Evolutionary conservation across 2,329 filamentous ascomycete genomes (phyloP).

Genomic region (Saccharata proteae): DNA sequence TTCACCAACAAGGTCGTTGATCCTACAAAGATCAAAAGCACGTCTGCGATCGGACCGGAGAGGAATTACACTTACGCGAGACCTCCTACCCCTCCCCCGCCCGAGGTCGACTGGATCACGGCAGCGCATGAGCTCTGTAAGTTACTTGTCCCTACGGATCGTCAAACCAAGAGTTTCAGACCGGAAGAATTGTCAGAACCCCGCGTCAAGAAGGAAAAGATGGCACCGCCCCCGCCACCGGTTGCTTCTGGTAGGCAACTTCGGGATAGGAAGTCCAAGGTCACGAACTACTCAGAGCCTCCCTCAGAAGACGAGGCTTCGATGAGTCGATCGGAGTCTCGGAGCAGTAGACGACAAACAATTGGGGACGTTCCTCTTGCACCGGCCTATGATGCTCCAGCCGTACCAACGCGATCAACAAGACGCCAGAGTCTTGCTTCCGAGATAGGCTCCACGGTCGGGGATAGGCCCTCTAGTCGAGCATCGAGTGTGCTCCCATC

Average conservation of each 20-base stretch:
- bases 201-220: constrained; percentile 46
- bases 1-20: constrained; percentile 71
- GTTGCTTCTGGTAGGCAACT: constrained; percentile 48
- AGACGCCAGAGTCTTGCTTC: constrained; percentile 35
- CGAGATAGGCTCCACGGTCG: constrained; percentile 25
- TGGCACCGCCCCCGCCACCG: constrained; percentile 20
- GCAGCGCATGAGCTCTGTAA: constrained; percentile 77
- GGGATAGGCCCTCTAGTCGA: constrained; percentile 19
- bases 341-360: constrained; percentile 22
- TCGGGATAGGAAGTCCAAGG: constrained; percentile 52
- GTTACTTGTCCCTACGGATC: constrained; percentile 63
- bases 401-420: not conserved
- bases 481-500: constrained; percentile 26
- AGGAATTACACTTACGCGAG: too few species aligned
- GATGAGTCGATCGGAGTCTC: constrained; percentile 14
- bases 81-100: constrained; percentile 54
- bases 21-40: constrained; percentile 47
- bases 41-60: too few species aligned
- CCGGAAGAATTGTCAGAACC: constrained; percentile 60
- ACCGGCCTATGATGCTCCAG: constrained; percentile 2
- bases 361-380: constrained; percentile 14
- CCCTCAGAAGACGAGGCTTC: constrained; percentile 27
- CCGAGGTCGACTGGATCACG: constrained; percentile 73
- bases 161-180: constrained; percentile 63
- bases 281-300: constrained; percentile 39